Evolutionary conservation across 495 filamentous ascomycete species (phyloP).

Genomic region (Apiosordaria backusii): DNA sequence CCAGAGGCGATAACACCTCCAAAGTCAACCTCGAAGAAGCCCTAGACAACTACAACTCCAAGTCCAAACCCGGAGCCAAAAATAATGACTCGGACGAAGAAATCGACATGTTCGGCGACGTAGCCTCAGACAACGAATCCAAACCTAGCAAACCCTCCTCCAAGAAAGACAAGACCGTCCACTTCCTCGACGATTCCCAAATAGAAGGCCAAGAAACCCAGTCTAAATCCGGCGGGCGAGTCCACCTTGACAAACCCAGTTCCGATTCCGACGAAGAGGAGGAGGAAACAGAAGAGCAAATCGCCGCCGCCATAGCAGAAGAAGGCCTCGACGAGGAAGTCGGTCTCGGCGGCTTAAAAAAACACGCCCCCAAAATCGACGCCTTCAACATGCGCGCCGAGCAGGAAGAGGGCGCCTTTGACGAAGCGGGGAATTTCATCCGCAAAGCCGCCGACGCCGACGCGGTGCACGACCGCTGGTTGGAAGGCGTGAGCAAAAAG

Average conservation of each 20-base stretch:
- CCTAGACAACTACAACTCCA: conserved; percentile 43
- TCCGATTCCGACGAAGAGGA: conserved; percentile 60
- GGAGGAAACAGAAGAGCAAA: conserved; percentile 69
- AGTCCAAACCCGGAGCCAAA: conserved; percentile 26
- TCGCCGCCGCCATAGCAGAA: conserved; percentile 60
- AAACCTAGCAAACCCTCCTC: conserved; percentile 34
- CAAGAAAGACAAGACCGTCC: conserved; percentile 75
- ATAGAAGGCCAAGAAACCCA: conserved; percentile 82
- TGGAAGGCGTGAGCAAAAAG: conserved; percentile 87
- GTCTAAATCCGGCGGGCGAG: conserved; percentile 67
- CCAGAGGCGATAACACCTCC: conserved; percentile 44
- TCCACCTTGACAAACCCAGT: conserved; percentile 43
- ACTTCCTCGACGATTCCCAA: conserved; percentile 68
- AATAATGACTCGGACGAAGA: conserved; percentile 63
- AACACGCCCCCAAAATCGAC: conserved; percentile 91
- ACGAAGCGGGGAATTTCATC: conserved; percentile 85
- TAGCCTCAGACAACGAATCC: conserved; percentile 57
- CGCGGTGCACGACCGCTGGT: conserved; percentile 85
- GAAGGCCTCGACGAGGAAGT: conserved; percentile 79
- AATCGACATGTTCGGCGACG: conserved; percentile 87
- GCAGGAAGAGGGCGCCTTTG: conserved; percentile 89
- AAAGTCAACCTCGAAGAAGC: conserved; percentile 42
- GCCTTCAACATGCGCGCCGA: conserved; percentile 92
- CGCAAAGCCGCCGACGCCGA: conserved; percentile 87
- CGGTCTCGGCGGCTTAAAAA: conserved; percentile 84